Conservation (phyloP, 176 grass and related monocot species). For the Eleusine coracana region DNA sequence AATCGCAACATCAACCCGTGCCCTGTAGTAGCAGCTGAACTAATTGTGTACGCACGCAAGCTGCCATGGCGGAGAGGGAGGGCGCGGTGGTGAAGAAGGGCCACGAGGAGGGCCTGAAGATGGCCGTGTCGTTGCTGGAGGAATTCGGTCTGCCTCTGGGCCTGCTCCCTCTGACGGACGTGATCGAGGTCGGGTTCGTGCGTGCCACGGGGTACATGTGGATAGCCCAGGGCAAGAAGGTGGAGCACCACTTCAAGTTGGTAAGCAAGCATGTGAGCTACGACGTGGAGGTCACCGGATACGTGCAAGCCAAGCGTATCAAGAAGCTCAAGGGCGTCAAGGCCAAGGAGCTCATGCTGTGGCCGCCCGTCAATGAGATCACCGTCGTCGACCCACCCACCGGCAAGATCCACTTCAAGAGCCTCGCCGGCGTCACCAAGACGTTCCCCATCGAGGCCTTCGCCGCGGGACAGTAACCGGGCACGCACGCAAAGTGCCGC, state of each 20-base stretch:
- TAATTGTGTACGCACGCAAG: too few species aligned
- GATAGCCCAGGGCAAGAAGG: constrained; percentile 59
- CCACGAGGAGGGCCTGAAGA: constrained; percentile 57
- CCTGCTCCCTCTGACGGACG: constrained; percentile 65
- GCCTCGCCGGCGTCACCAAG: constrained; percentile 78
- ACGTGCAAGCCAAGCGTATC: constrained; percentile 52
- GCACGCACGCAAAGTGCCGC: too few species aligned
- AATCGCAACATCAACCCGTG: not conserved
- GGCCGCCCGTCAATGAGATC: constrained; percentile 77
- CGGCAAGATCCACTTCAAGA: constrained; percentile 83
- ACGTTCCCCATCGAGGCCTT: constrained; percentile 81
- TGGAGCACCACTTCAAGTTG: constrained; percentile 82
- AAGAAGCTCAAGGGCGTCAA: constrained; percentile 83
- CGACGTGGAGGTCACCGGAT: constrained; percentile 61
- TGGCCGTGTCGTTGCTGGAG: constrained; percentile 55
- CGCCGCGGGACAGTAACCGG: constrained; percentile 55
- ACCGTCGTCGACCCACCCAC: constrained; percentile 52
- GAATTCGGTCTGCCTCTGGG: constrained; percentile 80
- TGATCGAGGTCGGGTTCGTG: constrained; percentile 75
- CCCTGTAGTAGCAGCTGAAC: not conserved
- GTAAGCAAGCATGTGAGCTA: constrained; percentile 71
- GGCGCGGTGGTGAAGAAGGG: constrained; percentile 56
- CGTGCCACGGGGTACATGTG: constrained; percentile 76
- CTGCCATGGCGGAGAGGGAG: constrained; percentile 47
- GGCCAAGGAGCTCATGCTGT: constrained; percentile 87